Percentiles rank a stretch among this genome's conserved stretches.
Conservation (phyloP, 2,329 filamentous ascomycete genomes). For the Fusarium sp. region DNA sequence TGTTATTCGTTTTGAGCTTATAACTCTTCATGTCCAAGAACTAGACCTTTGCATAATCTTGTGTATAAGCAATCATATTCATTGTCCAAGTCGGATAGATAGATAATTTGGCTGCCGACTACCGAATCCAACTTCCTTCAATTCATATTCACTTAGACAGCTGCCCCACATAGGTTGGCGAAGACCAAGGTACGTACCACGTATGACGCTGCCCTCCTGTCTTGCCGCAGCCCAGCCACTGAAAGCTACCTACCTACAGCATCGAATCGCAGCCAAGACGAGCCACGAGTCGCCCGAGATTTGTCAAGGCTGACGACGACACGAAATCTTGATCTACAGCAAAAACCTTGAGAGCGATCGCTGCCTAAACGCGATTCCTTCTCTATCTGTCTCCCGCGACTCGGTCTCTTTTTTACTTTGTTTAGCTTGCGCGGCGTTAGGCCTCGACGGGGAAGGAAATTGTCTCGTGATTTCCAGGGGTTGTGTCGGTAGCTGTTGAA, state of each 20-base stretch:
- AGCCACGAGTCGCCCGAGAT: constrained; percentile 33
- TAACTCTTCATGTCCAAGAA: too few species aligned
- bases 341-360: not conserved
- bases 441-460: constrained; percentile 37
- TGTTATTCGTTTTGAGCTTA: too few species aligned
- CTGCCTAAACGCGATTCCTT: not conserved
- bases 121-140: not conserved
- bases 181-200: constrained; percentile 29
- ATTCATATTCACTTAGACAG: not conserved
- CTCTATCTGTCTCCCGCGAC: not conserved
- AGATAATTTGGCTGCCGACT: not conserved
- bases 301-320: constrained; percentile 45
- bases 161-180: constrained; percentile 25
- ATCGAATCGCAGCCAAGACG: constrained; percentile 37
- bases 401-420: constrained; percentile 9
- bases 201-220: constrained; percentile 38
- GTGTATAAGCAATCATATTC: too few species aligned
- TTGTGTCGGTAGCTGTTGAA: constrained; percentile 11
- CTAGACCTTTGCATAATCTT: too few species aligned
- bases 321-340: constrained; percentile 17
- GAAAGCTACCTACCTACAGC: constrained; percentile 23
- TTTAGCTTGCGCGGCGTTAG: constrained; percentile 31
- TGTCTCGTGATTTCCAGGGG: constrained; percentile 44
- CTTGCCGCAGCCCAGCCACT: constrained; percentile 35
- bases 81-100: too few species aligned